Conservation (phyloP, 176 grass and related monocot species). For the Pontederia crassipes region DNA sequence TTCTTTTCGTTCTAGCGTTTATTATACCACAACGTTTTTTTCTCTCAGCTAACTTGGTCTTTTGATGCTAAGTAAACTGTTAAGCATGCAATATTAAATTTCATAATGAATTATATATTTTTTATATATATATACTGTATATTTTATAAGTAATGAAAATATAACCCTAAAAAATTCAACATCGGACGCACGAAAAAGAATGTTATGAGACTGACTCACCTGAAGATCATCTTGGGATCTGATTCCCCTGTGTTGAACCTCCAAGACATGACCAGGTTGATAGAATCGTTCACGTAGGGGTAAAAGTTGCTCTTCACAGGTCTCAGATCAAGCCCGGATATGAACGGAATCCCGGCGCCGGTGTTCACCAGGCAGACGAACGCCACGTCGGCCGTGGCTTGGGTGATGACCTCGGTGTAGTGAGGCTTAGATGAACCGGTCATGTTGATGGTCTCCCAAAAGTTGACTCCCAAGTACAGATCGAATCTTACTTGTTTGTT, state of each 20-base stretch:
- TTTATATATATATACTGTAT: too few species aligned
- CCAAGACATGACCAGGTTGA: slow-evolving; percentile 7
- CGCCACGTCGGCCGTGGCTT: slow-evolving; percentile 16
- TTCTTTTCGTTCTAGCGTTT: too few species aligned
- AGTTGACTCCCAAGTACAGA: slow-evolving; percentile 13
- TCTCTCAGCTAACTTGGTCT: too few species aligned
- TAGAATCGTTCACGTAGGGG: slow-evolving; percentile 19
- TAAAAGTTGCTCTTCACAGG: slow-evolving; percentile 35
- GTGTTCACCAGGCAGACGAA: slow-evolving; percentile 46
- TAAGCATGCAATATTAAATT: too few species aligned
- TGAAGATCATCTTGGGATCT: not conserved
- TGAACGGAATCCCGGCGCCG: slow-evolving; percentile 41
- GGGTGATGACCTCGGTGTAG: slow-evolving; percentile 11
- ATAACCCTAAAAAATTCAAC: not conserved
- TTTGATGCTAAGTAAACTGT: too few species aligned
- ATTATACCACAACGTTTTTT: too few species aligned
- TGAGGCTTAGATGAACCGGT: not conserved
- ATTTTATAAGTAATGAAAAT: not conserved
- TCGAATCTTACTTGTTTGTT: not conserved
- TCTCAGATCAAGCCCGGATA: slow-evolving; percentile 42
- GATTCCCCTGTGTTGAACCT: slow-evolving; percentile 26
- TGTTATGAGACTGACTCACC: slow-evolving; percentile 5
- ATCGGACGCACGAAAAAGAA: not conserved
- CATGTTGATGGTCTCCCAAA: slow-evolving; percentile 35
- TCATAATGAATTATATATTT: too few species aligned